Conservation (phyloP, 179 eudicot genomes). For the Silene coronaria region DNA sequence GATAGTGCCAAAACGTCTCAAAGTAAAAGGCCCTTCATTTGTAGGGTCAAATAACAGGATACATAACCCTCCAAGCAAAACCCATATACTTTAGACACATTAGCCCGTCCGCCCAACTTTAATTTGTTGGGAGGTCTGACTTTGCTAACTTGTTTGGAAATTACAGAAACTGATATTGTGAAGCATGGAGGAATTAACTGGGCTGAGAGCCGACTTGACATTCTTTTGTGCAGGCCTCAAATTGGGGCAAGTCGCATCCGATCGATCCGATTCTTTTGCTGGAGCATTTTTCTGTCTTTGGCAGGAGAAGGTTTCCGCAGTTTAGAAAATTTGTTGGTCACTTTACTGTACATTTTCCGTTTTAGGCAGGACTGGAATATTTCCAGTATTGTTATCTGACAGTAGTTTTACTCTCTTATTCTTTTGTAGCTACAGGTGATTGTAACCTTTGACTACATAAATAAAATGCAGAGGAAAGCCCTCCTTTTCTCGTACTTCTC, state of each 20-base stretch:
- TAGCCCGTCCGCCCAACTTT: conserved; percentile 22
- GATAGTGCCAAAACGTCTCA: conserved; percentile 54
- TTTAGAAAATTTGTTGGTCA: conserved; percentile 20
- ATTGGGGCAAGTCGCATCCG: conserved; percentile 38
- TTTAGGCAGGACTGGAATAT: conserved; percentile 33
- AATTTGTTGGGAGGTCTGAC: conserved; percentile 32
- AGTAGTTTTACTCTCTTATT: conserved; percentile 40
- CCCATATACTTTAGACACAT: conserved; percentile 1
- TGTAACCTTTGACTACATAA: conserved; percentile 38
- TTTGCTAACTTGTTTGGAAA: conserved; percentile 42
- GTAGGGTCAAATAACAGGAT: conserved; percentile 33
- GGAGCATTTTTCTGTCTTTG: conserved; percentile 47
- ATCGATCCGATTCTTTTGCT: conserved; percentile 36
- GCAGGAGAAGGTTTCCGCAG: conserved; percentile 42
- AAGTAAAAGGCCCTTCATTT: conserved; percentile 62
- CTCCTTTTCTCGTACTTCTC: background rate
- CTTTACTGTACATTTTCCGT: conserved; percentile 39
- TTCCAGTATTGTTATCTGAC: conserved; percentile 16
- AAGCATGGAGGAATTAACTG: conserved; percentile 40
- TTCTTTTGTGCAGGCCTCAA: conserved; percentile 76
- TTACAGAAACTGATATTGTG: conserved; percentile 30
- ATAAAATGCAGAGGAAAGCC: conserved; percentile 29
- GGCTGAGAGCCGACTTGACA: conserved; percentile 28
- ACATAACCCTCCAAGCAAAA: conserved; percentile 22
- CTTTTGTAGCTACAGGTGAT: conserved; percentile 48